These are phyloP conservation scores for Colletotrichum euphorbiae DNA, from an alignment of 2,329 filamentous ascomycete species.

Conservation along the genomic window DNA sequence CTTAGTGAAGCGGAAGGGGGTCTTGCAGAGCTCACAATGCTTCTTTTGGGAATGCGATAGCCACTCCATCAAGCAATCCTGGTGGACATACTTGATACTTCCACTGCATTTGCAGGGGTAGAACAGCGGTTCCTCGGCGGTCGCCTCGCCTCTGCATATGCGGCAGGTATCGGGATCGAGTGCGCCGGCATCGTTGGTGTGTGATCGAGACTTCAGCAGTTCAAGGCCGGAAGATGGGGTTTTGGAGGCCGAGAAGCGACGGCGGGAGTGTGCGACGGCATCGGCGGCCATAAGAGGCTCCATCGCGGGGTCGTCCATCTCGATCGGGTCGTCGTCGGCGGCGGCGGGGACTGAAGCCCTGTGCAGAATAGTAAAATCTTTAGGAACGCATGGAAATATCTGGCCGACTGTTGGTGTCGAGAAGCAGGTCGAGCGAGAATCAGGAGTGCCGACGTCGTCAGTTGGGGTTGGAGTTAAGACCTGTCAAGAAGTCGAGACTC, in stretches of 20 bases:
- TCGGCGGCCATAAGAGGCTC: constrained; percentile 45
- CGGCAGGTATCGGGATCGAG: constrained; percentile 85
- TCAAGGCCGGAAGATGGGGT: constrained; percentile 15
- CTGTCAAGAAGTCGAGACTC: constrained; percentile 11
- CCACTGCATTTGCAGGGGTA: constrained; percentile 99
- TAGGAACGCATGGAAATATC: constrained; percentile 38
- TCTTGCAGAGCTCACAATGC: constrained; percentile 99
- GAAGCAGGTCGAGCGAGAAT: not conserved
- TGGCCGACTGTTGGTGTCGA: not conserved
- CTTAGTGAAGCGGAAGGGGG: constrained; percentile 97
- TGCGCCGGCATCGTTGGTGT: constrained; percentile 34
- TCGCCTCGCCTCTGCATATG: constrained; percentile 93
- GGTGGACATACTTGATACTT: constrained; percentile 98
- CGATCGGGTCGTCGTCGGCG: constrained; percentile 26
- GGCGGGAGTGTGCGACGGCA: constrained; percentile 45
- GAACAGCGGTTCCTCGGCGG: constrained; percentile 86
- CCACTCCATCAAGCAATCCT: constrained; percentile 99
- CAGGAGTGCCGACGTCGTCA: not conserved
- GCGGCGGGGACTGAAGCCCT: constrained; percentile 28
- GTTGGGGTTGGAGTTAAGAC: not conserved
- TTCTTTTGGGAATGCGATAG: constrained; percentile 99
- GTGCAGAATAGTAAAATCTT: constrained; percentile 11
- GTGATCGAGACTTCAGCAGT: constrained; percentile 21
- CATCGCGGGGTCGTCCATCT: constrained; percentile 43
- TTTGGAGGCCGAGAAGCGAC: constrained; percentile 40